A percentile compares a stretch with the other conserved stretches of the same genome.
Evolutionary conservation across 2,329 filamentous ascomycete genomes (phyloP).

Genomic region (Fusarium sulawesiense): DNA sequence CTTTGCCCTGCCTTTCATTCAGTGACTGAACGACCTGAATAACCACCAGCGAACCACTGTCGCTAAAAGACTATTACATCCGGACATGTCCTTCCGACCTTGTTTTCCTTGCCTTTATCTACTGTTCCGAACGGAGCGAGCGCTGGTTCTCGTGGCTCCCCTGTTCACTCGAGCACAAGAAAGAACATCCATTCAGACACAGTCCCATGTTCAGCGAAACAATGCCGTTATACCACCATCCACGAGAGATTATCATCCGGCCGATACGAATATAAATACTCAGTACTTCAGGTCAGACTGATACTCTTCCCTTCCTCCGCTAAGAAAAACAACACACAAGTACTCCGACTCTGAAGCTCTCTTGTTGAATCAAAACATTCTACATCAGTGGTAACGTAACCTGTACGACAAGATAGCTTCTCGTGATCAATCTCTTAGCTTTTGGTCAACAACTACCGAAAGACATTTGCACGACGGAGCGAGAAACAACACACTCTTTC

Average conservation of each 20-base stretch:
- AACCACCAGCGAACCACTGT: slow-evolving; percentile 10
- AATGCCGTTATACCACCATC: slow-evolving; percentile 7
- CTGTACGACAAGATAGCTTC: slow-evolving; percentile 38
- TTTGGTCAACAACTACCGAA: slow-evolving; percentile 28
- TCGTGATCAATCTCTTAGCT: slow-evolving; percentile 31
- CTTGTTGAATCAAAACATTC: slow-evolving; percentile 1
- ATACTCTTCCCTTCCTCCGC: neutral
- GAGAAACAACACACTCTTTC: neutral
- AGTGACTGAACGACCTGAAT: slow-evolving; percentile 16
- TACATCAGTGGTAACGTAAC: slow-evolving; percentile 32
- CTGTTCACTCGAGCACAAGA: slow-evolving; percentile 14
- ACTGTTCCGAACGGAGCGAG: neutral
- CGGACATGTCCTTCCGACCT: slow-evolving; percentile 13
- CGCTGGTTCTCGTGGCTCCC: slow-evolving; percentile 12
- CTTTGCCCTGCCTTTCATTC: neutral
- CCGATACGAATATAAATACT: slow-evolving; percentile 5
- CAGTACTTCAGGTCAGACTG: neutral
- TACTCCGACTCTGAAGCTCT: slow-evolving; percentile 9
- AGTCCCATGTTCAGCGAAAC: slow-evolving; percentile 26
- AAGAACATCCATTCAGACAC: slow-evolving; percentile 13
- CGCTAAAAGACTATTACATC: neutral
- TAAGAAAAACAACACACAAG: slow-evolving; percentile 17
- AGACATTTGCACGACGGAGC: slow-evolving; percentile 24
- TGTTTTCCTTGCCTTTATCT: slow-evolving; percentile 6
- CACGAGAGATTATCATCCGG: slow-evolving; percentile 3